phyloP scores from a whole-genome alignment of 1,139 yeast species.

The Chernovozyma aurita region DNA sequence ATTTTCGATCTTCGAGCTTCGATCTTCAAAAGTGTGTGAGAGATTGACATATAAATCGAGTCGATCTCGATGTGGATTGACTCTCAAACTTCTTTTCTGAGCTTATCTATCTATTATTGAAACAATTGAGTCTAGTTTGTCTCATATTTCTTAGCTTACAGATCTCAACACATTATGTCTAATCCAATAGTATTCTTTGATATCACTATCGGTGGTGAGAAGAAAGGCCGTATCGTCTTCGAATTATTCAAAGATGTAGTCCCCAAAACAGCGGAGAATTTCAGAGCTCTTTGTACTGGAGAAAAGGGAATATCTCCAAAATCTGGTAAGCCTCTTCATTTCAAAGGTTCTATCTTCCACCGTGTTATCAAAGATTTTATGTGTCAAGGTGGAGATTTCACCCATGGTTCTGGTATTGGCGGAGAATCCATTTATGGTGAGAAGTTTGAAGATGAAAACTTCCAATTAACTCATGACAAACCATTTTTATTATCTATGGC shows the following conservation, averaged over 20 bases:
- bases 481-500: conserved; percentile 96
- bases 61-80: too few relatives aligned
- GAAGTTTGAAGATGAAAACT: conserved; percentile 91
- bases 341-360: conserved; percentile 82
- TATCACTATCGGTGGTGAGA: conserved; percentile 59
- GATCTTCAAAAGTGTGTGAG: too few relatives aligned
- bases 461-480: conserved; percentile 66
- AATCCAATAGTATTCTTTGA: conserved; percentile 67
- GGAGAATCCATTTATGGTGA: conserved; percentile 96
- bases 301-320: conserved; percentile 65
- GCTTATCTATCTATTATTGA: too few relatives aligned
- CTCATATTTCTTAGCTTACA: background rate
- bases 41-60: too few relatives aligned
- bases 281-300: conserved; percentile 86
- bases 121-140: too few relatives aligned
- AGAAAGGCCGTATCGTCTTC: conserved; percentile 71
- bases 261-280: conserved; percentile 92
- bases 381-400: conserved; percentile 98
- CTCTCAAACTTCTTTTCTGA: too few relatives aligned
- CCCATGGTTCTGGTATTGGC: conserved; percentile 85
- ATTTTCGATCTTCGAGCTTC: conserved; percentile 5
- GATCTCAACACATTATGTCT: background rate
- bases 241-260: conserved; percentile 76
- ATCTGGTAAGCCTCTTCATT: conserved; percentile 62
- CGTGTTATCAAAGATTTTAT: conserved; percentile 87